phyloP scores from a whole-genome alignment of 305 asterid genomes.

The Fraxinus dipetala region DNA sequence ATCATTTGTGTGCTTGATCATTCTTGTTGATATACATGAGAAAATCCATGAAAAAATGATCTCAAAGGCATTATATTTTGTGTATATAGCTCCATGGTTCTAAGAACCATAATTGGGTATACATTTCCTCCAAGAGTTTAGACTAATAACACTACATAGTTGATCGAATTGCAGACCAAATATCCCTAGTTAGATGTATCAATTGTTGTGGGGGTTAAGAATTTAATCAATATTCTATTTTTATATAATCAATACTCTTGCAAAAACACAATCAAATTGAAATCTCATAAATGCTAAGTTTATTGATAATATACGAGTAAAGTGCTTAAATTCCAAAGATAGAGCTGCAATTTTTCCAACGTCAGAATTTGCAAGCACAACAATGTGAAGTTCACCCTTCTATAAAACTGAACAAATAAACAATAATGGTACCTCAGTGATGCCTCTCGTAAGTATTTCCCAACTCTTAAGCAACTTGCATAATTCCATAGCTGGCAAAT shows the following conservation, averaged over 20 bases:
- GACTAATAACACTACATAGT: not conserved
- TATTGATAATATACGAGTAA: not conserved
- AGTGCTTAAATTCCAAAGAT: not conserved
- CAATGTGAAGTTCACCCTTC: not conserved
- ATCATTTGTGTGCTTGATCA: not conserved
- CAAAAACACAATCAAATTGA: not conserved
- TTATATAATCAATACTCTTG: not conserved
- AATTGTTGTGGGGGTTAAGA: not conserved
- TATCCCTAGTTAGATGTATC: not conserved
- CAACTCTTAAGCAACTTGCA: constrained; percentile 62
- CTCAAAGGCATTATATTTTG: not conserved
- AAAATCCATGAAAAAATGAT: not conserved
- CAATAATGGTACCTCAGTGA: constrained; percentile 47
- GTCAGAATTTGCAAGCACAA: not conserved
- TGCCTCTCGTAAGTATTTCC: constrained; percentile 57
- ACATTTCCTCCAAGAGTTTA: not conserved
- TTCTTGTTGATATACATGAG: not conserved
- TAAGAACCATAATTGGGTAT: not conserved
- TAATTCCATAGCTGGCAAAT: constrained; percentile 56
- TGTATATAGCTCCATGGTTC: not conserved
- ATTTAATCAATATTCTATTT: not conserved
- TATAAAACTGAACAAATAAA: not conserved
- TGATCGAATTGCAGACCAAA: not conserved
- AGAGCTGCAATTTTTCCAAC: not conserved
- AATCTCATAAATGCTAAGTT: not conserved